phyloP scores from a whole-genome alignment of 2,329 filamentous ascomycete species.

The Gaeumannomyces tritici region DNA sequence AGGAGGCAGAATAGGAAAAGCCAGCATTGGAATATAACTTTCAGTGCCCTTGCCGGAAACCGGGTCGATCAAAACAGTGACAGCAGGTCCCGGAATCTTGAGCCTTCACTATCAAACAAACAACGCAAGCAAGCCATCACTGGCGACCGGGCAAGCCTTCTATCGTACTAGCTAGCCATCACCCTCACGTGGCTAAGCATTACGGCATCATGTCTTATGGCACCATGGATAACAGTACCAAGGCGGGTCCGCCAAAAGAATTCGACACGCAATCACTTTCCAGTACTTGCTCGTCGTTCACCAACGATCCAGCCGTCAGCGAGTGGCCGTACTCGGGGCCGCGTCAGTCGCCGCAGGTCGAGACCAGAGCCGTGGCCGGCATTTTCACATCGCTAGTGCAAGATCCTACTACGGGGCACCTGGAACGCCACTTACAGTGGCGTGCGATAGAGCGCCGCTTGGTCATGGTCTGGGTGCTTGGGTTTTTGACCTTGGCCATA shows the following conservation, averaged over 20 bases:
- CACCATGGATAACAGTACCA: background rate
- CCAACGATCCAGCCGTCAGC: no score
- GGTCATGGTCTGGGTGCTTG: background rate
- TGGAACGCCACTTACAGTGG: background rate
- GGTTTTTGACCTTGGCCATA: background rate
- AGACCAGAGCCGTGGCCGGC: background rate
- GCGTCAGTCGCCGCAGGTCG: background rate
- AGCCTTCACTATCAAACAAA: no score
- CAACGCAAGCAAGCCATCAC: background rate
- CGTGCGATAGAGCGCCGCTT: background rate
- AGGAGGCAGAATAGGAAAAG: background rate
- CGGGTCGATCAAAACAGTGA: no score
- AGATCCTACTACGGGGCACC: background rate
- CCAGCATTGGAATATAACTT: background rate
- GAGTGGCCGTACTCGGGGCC: background rate
- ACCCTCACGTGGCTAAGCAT: background rate
- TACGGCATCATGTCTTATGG: background rate
- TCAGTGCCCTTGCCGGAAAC: background rate
- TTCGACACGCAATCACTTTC: background rate
- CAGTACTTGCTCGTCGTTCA: background rate
- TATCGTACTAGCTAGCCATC: no score
- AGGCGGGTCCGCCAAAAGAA: background rate
- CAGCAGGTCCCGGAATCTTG: no score
- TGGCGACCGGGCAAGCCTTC: background rate
- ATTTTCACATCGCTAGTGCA: background rate